Evolutionary conservation across 73 alveolate genomes (phyloP), one percentile per base, ranked within the genome.

Genomic region (Paramecium primaurelia): DNA sequence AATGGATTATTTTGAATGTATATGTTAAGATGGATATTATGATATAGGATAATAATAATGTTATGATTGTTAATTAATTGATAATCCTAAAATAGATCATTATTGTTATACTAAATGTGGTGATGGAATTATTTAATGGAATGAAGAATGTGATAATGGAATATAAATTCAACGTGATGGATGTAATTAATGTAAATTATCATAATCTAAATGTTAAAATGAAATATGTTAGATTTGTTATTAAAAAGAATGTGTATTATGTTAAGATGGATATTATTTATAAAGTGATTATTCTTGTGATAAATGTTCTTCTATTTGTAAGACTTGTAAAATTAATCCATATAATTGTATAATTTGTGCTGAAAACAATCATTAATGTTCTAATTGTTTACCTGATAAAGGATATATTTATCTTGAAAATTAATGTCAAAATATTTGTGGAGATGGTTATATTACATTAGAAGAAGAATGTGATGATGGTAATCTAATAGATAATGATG

Each of bases 71-170:
- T 22, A 26, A 10, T 8, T 12, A 11, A 10, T 45, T 3, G 20
- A 40, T 42, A 45, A 80, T 45, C 91, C 91, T 20, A 28, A 77
- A 40, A 18, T 36, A 0, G 20, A 22, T 18, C 71, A 80, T 80
- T 80, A 44, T 47, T 80, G 91, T 45, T 80, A 80, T 49, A 1
- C 77, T 6, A 22, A 26, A 4, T 80, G 91, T 80, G 91, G 91
- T 22, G 91, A 80, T 80, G 75, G 75, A 11, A 80, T 45, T 3
- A 25, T 45, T 3, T 80, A 80, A 80, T 80, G 91, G 91, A 80
- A 80, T 80, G 91, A 80, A 49, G 42, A 80, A 80, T 80, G 91
- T 47, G 91, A 80, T 45, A 64, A 80, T 45, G 91, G 77, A 44
- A 18, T 38, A 40, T 38, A 2, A 40, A 80, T 5, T 28, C 3